phyloP scores from a whole-genome alignment of 2,329 filamentous ascomycete genomes.

The Aspergillus oerlinghausenensis region DNA sequence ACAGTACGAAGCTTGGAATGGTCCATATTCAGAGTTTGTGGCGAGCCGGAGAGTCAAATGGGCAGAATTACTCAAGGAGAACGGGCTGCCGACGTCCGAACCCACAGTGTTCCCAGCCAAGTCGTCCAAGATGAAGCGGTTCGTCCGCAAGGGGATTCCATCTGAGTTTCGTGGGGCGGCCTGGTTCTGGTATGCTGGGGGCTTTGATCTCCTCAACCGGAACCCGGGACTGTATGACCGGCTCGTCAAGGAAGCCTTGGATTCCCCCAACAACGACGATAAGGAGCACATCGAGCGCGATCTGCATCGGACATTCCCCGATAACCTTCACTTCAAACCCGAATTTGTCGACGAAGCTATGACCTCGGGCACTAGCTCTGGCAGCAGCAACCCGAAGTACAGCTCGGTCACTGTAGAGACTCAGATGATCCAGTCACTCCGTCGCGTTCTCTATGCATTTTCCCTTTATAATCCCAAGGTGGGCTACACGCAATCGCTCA shows the following conservation, averaged over 20 bases:
- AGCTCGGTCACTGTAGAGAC: slow-evolving; percentile 56
- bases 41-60: slow-evolving; percentile 75
- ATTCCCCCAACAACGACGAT: slow-evolving; percentile 64
- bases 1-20: slow-evolving; percentile 79
- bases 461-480: slow-evolving; percentile 86
- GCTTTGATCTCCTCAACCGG: slow-evolving; percentile 71
- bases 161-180: slow-evolving; percentile 91
- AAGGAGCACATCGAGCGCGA: slow-evolving; percentile 90
- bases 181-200: slow-evolving; percentile 95
- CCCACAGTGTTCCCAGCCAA: slow-evolving; percentile 76
- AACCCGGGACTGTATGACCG: slow-evolving; percentile 72
- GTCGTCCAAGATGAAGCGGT: slow-evolving; percentile 79
- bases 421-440: slow-evolving; percentile 72
- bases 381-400: slow-evolving; percentile 36
- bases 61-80: slow-evolving; percentile 70
- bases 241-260: slow-evolving; percentile 63
- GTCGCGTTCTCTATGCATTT: slow-evolving; percentile 83
- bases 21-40: slow-evolving; percentile 69
- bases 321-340: slow-evolving; percentile 87
- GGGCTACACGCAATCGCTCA: slow-evolving; percentile 92
- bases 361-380: slow-evolving; percentile 15
- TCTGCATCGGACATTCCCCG: slow-evolving; percentile 87
- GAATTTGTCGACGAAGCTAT: slow-evolving; percentile 28
- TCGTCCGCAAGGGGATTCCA: slow-evolving; percentile 87
- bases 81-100: slow-evolving; percentile 64